phyloP scores from a whole-genome alignment of 306 rosid genomes.

The Corylus avellana region DNA sequence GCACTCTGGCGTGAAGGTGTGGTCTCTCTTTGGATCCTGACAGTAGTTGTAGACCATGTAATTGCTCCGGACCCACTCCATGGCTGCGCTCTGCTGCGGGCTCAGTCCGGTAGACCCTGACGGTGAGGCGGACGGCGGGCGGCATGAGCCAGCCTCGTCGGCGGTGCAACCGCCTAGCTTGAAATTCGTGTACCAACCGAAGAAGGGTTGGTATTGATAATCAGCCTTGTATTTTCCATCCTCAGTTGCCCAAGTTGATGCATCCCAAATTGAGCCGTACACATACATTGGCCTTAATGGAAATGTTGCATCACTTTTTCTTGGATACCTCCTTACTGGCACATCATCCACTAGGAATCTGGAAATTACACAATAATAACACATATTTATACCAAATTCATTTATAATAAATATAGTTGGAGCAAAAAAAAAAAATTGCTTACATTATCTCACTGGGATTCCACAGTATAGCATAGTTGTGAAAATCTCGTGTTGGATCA shows the following conservation, averaged over 20 bases:
- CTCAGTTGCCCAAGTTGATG: slow-evolving; percentile 92
- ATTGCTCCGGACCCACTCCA: slow-evolving; percentile 77
- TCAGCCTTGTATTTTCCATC: slow-evolving; percentile 86
- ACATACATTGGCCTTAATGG: slow-evolving; percentile 78
- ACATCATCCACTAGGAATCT: slow-evolving; percentile 87
- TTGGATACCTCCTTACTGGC: slow-evolving; percentile 74
- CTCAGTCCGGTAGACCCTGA: slow-evolving; percentile 42
- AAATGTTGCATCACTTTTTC: slow-evolving; percentile 72
- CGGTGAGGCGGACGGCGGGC: slow-evolving; percentile 46
- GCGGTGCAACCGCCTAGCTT: slow-evolving; percentile 52
- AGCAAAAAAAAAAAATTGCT: not conserved
- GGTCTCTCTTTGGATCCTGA: slow-evolving; percentile 76
- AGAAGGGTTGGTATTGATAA: slow-evolving; percentile 78
- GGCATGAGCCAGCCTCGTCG: slow-evolving; percentile 42
- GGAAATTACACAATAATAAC: slow-evolving; percentile 21
- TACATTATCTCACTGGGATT: slow-evolving; percentile 84
- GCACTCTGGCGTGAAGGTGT: slow-evolving; percentile 72
- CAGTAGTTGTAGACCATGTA: slow-evolving; percentile 77
- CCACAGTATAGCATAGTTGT: slow-evolving; percentile 79
- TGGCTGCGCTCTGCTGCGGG: slow-evolving; percentile 48
- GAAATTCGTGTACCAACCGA: slow-evolving; percentile 68
- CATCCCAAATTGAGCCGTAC: slow-evolving; percentile 96
- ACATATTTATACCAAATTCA: slow-evolving; percentile 20
- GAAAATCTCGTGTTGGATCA: slow-evolving; percentile 82
- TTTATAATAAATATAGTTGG: no score